Evolutionary conservation across 257 asterid species (phyloP).

Genomic region (Mentha longifolia): DNA sequence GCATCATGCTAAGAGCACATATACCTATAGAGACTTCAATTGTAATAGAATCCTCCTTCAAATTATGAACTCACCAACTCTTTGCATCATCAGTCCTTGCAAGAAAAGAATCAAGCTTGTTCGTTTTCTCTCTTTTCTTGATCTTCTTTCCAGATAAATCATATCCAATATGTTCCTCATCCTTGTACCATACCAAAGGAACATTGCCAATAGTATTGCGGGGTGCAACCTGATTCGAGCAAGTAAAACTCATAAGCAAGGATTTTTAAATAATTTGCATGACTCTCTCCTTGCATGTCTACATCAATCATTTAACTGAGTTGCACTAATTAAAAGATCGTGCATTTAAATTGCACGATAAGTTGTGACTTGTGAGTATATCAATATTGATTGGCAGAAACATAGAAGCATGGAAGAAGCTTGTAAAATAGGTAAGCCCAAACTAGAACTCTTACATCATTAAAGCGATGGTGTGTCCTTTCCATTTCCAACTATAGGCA

Average conservation of each 20-base stretch:
- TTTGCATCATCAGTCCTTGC: slow-evolving; percentile 77
- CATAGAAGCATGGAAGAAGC: background rate
- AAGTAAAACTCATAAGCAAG: slow-evolving; percentile 14
- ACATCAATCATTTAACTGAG: background rate
- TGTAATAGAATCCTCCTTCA: slow-evolving; percentile 13
- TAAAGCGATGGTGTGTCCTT: background rate
- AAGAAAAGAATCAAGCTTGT: slow-evolving; percentile 77
- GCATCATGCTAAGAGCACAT: slow-evolving; percentile 24
- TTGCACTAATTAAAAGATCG: background rate
- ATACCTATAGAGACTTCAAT: background rate
- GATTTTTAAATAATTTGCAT: background rate
- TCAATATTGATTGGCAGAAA: slow-evolving; percentile 9
- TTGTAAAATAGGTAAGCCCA: slow-evolving; percentile 6
- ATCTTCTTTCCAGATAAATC: slow-evolving; percentile 88
- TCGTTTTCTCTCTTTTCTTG: slow-evolving; percentile 82
- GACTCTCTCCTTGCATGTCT: background rate
- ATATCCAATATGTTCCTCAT: slow-evolving; percentile 97
- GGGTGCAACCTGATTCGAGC: slow-evolving; percentile 70
- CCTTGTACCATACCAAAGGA: slow-evolving; percentile 86
- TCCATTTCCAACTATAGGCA: background rate
- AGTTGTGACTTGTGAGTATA: too few species aligned
- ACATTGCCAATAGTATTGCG: slow-evolving; percentile 92
- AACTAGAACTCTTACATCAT: background rate
- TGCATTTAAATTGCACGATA: too few species aligned
- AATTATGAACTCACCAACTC: slow-evolving; percentile 64